Conservation (phyloP, 1,284 basidiomycete species). For the Moesziomyces sp. region DNA sequence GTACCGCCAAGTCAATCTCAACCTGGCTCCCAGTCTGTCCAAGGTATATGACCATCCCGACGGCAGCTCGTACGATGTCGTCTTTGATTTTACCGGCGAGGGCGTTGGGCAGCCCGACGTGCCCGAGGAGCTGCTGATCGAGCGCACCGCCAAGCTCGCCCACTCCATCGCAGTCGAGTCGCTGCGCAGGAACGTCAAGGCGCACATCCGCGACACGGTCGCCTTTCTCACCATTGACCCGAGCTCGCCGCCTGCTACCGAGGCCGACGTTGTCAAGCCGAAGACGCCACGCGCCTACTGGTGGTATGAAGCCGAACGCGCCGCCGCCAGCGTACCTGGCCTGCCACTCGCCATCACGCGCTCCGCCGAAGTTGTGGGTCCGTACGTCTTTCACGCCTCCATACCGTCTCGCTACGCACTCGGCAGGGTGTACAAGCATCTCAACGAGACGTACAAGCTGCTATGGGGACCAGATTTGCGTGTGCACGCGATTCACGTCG, state of each 20-base stretch:
- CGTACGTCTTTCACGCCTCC: conserved; percentile 28
- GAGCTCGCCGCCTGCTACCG: conserved; percentile 30
- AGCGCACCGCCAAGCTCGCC: conserved; percentile 51
- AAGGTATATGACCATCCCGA: conserved; percentile 33
- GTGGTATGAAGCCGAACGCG: conserved; percentile 58
- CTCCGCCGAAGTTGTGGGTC: conserved; percentile 52
- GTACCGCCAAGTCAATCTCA: conserved; percentile 55
- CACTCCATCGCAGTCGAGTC: conserved; percentile 38
- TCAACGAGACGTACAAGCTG: conserved; percentile 42
- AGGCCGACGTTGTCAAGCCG: conserved; percentile 37
- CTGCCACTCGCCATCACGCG: conserved; percentile 51
- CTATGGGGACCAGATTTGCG: conserved; percentile 53
- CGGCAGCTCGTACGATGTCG: conserved; percentile 43
- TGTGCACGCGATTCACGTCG: conserved; percentile 47
- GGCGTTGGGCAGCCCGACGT: conserved; percentile 30
- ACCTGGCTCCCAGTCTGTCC: conserved; percentile 20
- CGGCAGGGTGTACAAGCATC: conserved; percentile 35
- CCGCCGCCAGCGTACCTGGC: conserved; percentile 36
- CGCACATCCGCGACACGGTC: conserved; percentile 52
- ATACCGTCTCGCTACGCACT: conserved; percentile 30
- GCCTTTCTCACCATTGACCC: conserved; percentile 43
- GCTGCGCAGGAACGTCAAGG: conserved; percentile 25
- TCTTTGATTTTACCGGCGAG: conserved; percentile 59
- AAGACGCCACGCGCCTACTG: conserved; percentile 41
- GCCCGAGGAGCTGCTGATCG: conserved; percentile 46